phyloP scores from a whole-genome alignment of 257 asterid species.

The Voacanga thouarsii region DNA sequence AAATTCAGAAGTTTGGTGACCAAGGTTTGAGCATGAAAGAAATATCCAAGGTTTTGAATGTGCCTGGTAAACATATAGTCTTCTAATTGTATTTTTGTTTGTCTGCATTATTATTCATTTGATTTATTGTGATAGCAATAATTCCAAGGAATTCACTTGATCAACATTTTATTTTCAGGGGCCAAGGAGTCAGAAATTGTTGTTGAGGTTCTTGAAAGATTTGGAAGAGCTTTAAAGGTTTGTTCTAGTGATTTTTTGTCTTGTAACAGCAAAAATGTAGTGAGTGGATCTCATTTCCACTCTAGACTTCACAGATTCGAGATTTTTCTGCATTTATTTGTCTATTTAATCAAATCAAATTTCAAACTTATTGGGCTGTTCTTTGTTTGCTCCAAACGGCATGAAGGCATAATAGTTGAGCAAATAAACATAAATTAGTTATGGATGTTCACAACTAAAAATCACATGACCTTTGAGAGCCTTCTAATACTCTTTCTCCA shows the following conservation, averaged over 20 bases:
- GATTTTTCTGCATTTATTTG: neutral
- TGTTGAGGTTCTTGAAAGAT: conserved; percentile 75
- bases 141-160: conserved; percentile 21
- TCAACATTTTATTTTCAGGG: conserved; percentile 44
- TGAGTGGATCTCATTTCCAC: neutral
- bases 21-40: conserved; percentile 84
- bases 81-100: conserved; percentile 21
- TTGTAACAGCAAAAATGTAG: neutral
- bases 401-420: neutral
- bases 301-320: neutral
- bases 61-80: conserved; percentile 45
- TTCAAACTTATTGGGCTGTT: neutral
- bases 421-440: neutral
- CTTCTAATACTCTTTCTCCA: too few relatives aligned
- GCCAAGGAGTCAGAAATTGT: conserved; percentile 48
- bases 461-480: neutral
- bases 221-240: conserved; percentile 82
- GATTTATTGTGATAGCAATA: neutral
- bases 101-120: conserved; percentile 4
- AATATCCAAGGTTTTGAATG: conserved; percentile 45
- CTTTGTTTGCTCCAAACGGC: neutral
- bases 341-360: neutral
- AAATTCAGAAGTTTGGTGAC: conserved; percentile 88
- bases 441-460: neutral
- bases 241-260: conserved; percentile 16